Conservation (phyloP, 169 alveolate genomes). For the Cryptosporidium viatorum region DNA sequence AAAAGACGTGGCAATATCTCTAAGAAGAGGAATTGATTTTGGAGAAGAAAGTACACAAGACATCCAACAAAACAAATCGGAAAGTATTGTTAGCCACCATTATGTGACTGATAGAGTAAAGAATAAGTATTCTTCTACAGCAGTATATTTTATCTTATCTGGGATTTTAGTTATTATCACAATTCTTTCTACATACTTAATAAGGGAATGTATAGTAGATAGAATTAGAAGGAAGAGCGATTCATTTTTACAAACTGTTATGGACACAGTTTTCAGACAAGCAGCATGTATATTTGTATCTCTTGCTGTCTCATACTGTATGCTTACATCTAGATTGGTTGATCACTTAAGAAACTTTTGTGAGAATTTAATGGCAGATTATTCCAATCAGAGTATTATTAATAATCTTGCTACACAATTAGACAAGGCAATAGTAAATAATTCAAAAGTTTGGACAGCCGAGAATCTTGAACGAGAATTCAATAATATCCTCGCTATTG, state of each 20-base stretch:
- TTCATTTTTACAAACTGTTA: slow-evolving; percentile 63
- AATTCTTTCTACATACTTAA: slow-evolving; percentile 36
- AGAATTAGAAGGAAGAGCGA: slow-evolving; percentile 48
- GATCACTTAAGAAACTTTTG: slow-evolving; percentile 24
- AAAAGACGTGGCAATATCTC: slow-evolving; percentile 6
- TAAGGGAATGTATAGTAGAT: slow-evolving; percentile 67
- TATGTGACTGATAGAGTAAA: not conserved
- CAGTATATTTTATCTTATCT: slow-evolving; percentile 34
- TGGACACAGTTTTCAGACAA: slow-evolving; percentile 73
- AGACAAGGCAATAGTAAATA: slow-evolving; percentile 22
- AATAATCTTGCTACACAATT: slow-evolving; percentile 38
- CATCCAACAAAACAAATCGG: not conserved
- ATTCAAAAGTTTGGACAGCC: slow-evolving; percentile 67
- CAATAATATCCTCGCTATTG: slow-evolving; percentile 50
- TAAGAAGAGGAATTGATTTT: not conserved
- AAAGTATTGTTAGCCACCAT: not conserved
- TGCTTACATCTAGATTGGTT: slow-evolving; percentile 51
- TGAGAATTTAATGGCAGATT: slow-evolving; percentile 11
- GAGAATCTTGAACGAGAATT: slow-evolving; percentile 44
- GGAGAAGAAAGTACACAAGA: not conserved
- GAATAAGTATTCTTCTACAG: slow-evolving; percentile 30
- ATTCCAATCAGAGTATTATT: slow-evolving; percentile 13
- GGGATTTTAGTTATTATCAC: slow-evolving; percentile 38
- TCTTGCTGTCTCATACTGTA: slow-evolving; percentile 51
- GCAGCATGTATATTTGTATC: slow-evolving; percentile 75